A percentile compares a stretch with the other conserved stretches of the same genome.
phyloP scores from a whole-genome alignment of 2,329 filamentous ascomycete species.

The Coniosporium tulheliwenetii region DNA sequence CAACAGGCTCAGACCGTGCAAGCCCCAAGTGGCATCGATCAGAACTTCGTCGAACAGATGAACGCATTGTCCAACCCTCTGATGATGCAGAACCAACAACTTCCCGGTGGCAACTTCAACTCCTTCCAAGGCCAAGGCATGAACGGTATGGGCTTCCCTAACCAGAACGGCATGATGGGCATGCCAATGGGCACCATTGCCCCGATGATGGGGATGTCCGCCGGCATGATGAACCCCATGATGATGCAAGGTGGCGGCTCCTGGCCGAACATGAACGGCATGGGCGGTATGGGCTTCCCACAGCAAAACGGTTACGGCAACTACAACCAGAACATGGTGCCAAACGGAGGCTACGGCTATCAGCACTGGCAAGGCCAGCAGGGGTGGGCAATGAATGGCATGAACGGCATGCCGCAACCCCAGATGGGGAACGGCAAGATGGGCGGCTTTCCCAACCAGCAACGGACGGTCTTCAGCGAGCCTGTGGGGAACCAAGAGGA shows the following conservation, averaged over 20 bases:
- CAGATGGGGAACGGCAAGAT: constrained; percentile 15
- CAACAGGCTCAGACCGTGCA: constrained; percentile 8
- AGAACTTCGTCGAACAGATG: constrained; percentile 29
- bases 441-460: constrained; percentile 40
- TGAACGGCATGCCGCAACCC: constrained; percentile 11
- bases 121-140: constrained; percentile 3
- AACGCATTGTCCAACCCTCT: constrained; percentile 20
- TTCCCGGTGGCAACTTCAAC: constrained; percentile 7
- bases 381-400: constrained; percentile 12
- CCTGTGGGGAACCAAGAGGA: constrained; percentile 54
- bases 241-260: constrained; percentile 13
- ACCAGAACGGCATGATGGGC: constrained; percentile 18
- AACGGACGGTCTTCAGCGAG: constrained; percentile 36
- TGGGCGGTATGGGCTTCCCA: constrained; percentile 11
- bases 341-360: constrained; percentile 5
- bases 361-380: constrained; percentile 4
- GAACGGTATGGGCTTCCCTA: constrained; percentile 8
- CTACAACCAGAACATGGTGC: constrained; percentile 9
- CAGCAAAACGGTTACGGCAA: constrained; percentile 10
- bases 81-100: constrained; percentile 10
- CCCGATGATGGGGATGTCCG: constrained; percentile 28
- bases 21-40: constrained; percentile 15
- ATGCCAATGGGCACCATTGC: constrained; percentile 28
- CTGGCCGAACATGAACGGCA: constrained; percentile 18
- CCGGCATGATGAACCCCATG: constrained; percentile 22